These are phyloP conservation scores for Myrica gale DNA, from an alignment of 306 rosid genomes.

Conservation along the genomic window DNA sequence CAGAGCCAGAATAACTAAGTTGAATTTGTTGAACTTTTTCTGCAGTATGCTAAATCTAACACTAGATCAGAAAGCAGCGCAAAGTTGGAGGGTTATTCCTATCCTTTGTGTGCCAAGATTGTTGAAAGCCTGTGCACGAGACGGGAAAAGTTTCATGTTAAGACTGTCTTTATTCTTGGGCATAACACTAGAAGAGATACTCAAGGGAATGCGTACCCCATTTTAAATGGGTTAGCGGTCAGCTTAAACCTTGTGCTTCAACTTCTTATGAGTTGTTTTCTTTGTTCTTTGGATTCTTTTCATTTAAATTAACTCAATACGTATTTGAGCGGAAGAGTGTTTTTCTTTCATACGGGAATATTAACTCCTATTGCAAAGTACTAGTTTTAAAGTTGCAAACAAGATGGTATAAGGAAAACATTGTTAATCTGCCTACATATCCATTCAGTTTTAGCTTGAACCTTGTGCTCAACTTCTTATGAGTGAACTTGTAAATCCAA, in stretches of 20 bases:
- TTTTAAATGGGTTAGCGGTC: conserved; percentile 72
- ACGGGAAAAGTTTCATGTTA: conserved; percentile 68
- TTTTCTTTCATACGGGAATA: conserved; percentile 5
- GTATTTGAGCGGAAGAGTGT: background rate
- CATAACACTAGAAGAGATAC: conserved; percentile 75
- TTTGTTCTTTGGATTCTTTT: conserved; percentile 8
- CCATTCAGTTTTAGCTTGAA: background rate
- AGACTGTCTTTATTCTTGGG: conserved; percentile 66
- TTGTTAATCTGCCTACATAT: background rate
- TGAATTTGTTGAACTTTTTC: conserved; percentile 47
- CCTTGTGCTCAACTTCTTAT: background rate
- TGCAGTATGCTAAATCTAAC: conserved; percentile 59
- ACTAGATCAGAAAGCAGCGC: conserved; percentile 30
- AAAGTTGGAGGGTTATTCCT: conserved; percentile 56
- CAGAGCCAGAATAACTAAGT: conserved; percentile 40
- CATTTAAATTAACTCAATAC: conserved; percentile 6
- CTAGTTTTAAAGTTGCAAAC: background rate
- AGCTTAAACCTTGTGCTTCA: conserved; percentile 34
- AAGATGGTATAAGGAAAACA: background rate
- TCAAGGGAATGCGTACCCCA: conserved; percentile 52
- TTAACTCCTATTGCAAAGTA: background rate
- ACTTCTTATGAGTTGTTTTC: conserved; percentile 11
- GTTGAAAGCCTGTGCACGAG: conserved; percentile 53
- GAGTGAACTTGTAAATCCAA: too few species aligned
- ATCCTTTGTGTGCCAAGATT: conserved; percentile 66